Conservation (phyloP, 345 rosid species). For the Citrus reticulata region DNA sequence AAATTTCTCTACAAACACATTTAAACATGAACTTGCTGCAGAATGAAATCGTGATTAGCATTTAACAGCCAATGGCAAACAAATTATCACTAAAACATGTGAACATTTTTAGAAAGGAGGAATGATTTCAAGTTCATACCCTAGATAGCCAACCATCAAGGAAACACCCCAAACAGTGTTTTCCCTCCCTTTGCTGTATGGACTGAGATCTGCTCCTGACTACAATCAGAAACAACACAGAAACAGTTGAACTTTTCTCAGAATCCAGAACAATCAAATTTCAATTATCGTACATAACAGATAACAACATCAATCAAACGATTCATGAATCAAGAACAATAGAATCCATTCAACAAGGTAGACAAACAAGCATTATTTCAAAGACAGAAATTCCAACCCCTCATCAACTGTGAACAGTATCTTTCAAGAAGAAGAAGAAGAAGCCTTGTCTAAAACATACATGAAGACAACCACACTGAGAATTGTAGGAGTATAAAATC, state of each 20-base stretch:
- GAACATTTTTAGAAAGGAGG: conserved; percentile 1
- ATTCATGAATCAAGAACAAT: neutral
- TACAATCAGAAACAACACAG: conserved; percentile 28
- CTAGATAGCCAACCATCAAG: conserved; percentile 90
- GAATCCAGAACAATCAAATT: conserved; percentile 5
- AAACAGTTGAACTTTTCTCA: neutral
- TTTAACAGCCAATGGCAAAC: neutral
- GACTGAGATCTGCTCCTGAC: conserved; percentile 83
- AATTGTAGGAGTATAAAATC: neutral
- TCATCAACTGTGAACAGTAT: neutral
- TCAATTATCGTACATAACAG: neutral
- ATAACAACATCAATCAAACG: neutral
- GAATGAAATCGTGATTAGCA: neutral
- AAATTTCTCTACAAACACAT: neutral
- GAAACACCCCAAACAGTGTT: conserved; percentile 92
- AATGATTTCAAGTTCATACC: conserved; percentile 44
- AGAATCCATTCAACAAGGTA: neutral
- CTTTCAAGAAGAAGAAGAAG: neutral
- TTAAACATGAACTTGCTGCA: neutral
- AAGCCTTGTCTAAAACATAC: neutral
- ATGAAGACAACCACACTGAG: neutral
- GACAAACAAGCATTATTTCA: neutral
- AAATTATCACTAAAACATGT: neutral
- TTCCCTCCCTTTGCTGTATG: conserved; percentile 83
- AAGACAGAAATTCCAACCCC: neutral